These are phyloP conservation scores for Teratosphaeria destructans DNA, from an alignment of 2,329 filamentous ascomycete species.

Conservation along the genomic window DNA sequence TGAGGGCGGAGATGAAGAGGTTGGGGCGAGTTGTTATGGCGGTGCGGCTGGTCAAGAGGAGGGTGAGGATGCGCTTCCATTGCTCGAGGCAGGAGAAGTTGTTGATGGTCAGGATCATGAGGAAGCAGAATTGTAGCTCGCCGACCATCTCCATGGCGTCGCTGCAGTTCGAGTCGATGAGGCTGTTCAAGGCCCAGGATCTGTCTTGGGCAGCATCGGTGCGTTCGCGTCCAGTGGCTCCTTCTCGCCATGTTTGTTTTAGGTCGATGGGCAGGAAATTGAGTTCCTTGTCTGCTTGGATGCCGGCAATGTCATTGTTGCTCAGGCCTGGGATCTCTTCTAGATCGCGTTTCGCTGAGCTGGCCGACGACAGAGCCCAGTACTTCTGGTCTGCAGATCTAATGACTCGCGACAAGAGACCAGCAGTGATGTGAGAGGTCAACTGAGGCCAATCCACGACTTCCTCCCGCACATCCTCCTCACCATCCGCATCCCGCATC, in stretches of 20 bases:
- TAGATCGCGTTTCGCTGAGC: conserved; percentile 44
- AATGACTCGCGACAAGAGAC: conserved; percentile 41
- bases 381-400: conserved; percentile 28
- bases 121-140: conserved; percentile 52
- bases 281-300: conserved; percentile 36
- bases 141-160: conserved; percentile 34
- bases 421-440: conserved; percentile 39
- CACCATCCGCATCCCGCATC: conserved; percentile 16
- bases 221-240: conserved; percentile 50
- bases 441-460: conserved; percentile 44
- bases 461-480: conserved; percentile 30
- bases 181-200: conserved; percentile 49
- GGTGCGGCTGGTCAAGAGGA: conserved; percentile 47
- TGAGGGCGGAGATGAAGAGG: conserved; percentile 44
- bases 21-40: conserved; percentile 39
- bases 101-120: conserved; percentile 53
- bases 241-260: conserved; percentile 51
- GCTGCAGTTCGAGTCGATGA: conserved; percentile 35
- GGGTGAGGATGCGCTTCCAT: conserved; percentile 49
- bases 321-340: conserved; percentile 51
- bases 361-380: conserved; percentile 50
- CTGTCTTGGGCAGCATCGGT: conserved; percentile 53
- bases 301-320: conserved; percentile 17
- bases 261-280: conserved; percentile 49
- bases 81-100: conserved; percentile 57